Conservation (phyloP, 2,329 filamentous ascomycete genomes). For the Chaetomiaceae sp. region DNA sequence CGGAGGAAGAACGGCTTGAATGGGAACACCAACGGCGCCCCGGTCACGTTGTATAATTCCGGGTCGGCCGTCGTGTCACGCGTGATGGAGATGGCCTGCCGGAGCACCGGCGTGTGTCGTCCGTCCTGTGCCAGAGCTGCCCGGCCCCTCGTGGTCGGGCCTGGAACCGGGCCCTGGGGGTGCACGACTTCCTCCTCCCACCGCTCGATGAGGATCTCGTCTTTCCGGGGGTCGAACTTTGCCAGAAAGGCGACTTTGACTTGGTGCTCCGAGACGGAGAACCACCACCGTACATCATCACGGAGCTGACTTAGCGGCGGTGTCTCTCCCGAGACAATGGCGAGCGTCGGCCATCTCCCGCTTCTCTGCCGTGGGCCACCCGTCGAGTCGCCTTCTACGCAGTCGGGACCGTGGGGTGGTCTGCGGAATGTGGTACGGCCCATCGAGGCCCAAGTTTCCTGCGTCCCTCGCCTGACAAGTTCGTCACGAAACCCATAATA, state of each 20-base stretch:
- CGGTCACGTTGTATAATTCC: constrained; percentile 14
- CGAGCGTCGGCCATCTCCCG: constrained; percentile 17
- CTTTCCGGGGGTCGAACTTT: constrained; percentile 9
- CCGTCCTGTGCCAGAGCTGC: too few relatives aligned
- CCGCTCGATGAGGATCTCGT: constrained; percentile 14
- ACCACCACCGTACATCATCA: constrained; percentile 19
- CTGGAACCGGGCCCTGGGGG: constrained; percentile 6
- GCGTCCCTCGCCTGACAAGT: neutral
- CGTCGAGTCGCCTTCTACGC: constrained; percentile 6
- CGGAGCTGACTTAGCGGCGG: constrained; percentile 9
- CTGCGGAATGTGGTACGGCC: neutral
- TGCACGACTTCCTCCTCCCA: constrained; percentile 22
- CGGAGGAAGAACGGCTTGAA: too few relatives aligned
- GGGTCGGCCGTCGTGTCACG: constrained; percentile 10
- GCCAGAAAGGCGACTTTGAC: constrained; percentile 21
- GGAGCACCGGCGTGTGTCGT: constrained; percentile 10
- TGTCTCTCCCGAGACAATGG: constrained; percentile 14
- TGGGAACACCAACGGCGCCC: neutral
- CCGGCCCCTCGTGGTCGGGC: constrained; percentile 14
- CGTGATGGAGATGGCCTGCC: constrained; percentile 17
- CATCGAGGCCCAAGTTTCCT: neutral
- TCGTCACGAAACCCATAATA: neutral
- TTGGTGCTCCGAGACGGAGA: constrained; percentile 17
- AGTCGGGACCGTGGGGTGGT: neutral
- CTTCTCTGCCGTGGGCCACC: constrained; percentile 9